Evolutionary conservation across 352 stramenopile genomes (phyloP).

Genomic region (Pythium aquatile): DNA sequence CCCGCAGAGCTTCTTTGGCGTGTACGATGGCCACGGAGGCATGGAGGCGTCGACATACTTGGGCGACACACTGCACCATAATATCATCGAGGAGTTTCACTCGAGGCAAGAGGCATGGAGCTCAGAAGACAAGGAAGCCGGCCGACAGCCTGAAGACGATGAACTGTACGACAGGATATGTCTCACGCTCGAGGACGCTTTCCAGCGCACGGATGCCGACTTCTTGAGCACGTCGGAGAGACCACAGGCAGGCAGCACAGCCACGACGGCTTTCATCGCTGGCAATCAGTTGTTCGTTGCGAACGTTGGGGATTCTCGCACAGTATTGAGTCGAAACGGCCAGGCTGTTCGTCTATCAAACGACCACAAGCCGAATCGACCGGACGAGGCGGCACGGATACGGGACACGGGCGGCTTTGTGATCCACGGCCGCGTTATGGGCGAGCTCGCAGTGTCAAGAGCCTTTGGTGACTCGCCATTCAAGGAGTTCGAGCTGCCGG

Average conservation of each 20-base stretch:
- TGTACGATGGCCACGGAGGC: slow-evolving; percentile 97
- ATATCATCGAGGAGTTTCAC: slow-evolving; percentile 60
- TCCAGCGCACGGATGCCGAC: slow-evolving; percentile 71
- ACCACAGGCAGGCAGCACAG: slow-evolving; percentile 90
- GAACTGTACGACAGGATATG: slow-evolving; percentile 30
- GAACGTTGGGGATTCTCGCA: slow-evolving; percentile 96
- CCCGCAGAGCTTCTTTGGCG: slow-evolving; percentile 93
- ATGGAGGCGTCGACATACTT: slow-evolving; percentile 92
- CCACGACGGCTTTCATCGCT: slow-evolving; percentile 92
- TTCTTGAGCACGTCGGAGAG: slow-evolving; percentile 65
- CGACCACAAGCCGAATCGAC: slow-evolving; percentile 94
- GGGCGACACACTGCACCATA: slow-evolving; percentile 66
- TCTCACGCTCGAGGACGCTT: slow-evolving; percentile 48
- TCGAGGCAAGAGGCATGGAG: slow-evolving; percentile 46
- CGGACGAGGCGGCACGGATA: slow-evolving; percentile 94
- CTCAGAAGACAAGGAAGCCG: slow-evolving; percentile 32
- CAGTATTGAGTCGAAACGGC: slow-evolving; percentile 89
- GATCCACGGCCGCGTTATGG: slow-evolving; percentile 93
- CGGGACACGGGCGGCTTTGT: slow-evolving; percentile 91
- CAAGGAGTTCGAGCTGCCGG: slow-evolving; percentile 87
- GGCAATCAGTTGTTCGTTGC: slow-evolving; percentile 92
- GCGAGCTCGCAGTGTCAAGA: slow-evolving; percentile 76
- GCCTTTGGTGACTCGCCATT: slow-evolving; percentile 94
- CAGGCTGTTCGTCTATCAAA: slow-evolving; percentile 91
- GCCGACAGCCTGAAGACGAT: slow-evolving; percentile 24